Base-by-base conservation (phyloP, 1,139 yeast species). In the Pneumocystis oryctolagi region DNA sequence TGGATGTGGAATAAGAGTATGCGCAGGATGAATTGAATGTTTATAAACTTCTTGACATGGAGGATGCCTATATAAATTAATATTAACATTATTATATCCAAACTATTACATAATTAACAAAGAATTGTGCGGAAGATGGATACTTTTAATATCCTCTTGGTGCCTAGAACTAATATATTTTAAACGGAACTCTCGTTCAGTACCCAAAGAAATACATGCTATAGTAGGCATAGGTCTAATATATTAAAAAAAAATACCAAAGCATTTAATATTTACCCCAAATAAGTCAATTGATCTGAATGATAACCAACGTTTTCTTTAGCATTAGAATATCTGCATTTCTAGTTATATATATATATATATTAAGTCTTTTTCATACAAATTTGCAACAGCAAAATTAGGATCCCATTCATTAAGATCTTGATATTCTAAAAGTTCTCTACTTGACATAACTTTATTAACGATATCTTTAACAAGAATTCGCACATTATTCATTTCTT, bases 41-140 rank as follows among this genome's bases (percentile, higher is more conserved):
- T 82, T 84, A 71, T 74, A 86, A 60, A 80, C 80, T 67, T 86
- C 94, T 70, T 86, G 94, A 66, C 87, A 83, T 0, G 88, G 88
- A 0, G 88, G 85, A 66, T 83, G 83, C 55, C 55, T 47, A 47
- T 3, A 47, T 2, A 25, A 25, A 25, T 47, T 47, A 14, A 47
- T 9, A 25, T 12, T 47, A 47, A 47, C 25, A 47, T 25, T 12
- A 12, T 2, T 25, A 20, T 47, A 25, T 12, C 20, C 2, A 47
- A 12, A 20, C 4, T 25, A 12, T 25, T 25, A 47, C 94, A 86
- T 85, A 4, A 86, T 72, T 1, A 85, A 69, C 62, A 86, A 71
- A 12, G 86, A 77, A 68, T 85, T 85, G 70, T 85, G 87, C 0
- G 87, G 85, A 2, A 84, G 69, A 31, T 81, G 83, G 2, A 85